These are phyloP conservation scores for Nicotiana tomentosiformis DNA, from an alignment of 257 asterid species.

Conservation along the genomic window DNA sequence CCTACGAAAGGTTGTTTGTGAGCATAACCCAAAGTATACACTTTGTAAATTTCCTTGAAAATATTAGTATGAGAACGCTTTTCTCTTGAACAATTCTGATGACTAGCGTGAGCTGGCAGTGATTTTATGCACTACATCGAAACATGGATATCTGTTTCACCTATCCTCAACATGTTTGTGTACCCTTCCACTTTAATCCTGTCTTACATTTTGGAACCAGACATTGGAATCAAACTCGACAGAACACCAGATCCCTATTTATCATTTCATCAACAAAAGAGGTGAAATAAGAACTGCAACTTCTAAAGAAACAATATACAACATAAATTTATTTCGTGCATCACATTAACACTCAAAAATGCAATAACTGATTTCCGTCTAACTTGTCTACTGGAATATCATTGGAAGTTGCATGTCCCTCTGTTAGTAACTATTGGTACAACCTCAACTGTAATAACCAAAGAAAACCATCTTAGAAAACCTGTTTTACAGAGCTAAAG, in stretches of 20 bases:
- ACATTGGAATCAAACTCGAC: too few relatives aligned
- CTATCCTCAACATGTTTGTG: not conserved
- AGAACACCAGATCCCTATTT: not conserved
- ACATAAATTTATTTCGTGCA: not conserved
- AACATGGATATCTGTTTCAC: not conserved
- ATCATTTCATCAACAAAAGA: not conserved
- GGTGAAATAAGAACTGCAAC: not conserved
- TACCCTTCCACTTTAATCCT: too few relatives aligned
- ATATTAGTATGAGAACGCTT: not conserved
- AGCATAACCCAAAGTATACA: not conserved
- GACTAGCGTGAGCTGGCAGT: not conserved
- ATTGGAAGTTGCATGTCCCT: not conserved
- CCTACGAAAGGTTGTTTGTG: not conserved
- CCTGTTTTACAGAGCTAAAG: not conserved
- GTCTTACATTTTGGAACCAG: too few relatives aligned
- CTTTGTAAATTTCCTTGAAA: not conserved
- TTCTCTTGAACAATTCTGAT: not conserved
- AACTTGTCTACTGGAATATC: not conserved
- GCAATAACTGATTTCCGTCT: not conserved
- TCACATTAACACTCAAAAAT: not conserved
- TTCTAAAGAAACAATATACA: not conserved
- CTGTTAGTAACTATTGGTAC: not conserved
- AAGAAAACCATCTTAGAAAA: not conserved
- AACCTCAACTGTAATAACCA: not conserved
- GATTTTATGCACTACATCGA: not conserved